Evolutionary conservation across 331 rosid genomes (phyloP), one percentile per base, ranked within the genome.

Genomic region (Acacia pycnantha): DNA sequence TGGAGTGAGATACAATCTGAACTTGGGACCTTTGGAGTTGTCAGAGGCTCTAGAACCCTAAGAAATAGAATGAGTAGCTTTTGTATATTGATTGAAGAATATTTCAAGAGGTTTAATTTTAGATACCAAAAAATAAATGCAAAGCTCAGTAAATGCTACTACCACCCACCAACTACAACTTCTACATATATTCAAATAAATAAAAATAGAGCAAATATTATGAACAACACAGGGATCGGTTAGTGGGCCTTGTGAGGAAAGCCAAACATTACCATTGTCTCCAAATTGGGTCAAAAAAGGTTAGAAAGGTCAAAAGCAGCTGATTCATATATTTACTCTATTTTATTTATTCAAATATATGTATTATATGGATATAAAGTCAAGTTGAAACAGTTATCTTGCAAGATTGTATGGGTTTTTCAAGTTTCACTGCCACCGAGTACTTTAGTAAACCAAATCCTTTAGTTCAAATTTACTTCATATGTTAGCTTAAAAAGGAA

Each of bases 391-490:
- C 11, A 16, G 56, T 50, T 50, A 50, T 19, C 59, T 19, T 19
- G 24, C 24, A 7, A 53, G 24, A 19, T 50, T 50, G 56, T 50
- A 50, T 50, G 1, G 74, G 13, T 47, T 48, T 48, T 48, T 37
- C 0, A 24, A 24, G 67, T 59, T 59, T 59, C 73, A 68, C 3
- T 43, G 22, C 73, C 24, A 3, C n/a, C 12, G 15, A 8, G 1
- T 67, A 67, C 15, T 41, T 41, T 41, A 8, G 44, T 41, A 41
- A 41, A 8, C 44, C 9, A 41, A 41, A 41, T 41, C 44, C 11
- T 72, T 62, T 81, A 64, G 11, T 64, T 59, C 33, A 73, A 65
- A 46, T 79, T 31, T 70, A 61, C 61, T 82, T 51, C 51, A 11
- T 65, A 24, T 59, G 19, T 61, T 68, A 48, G 79, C 79, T 70